Evolutionary conservation across 306 rosid genomes (phyloP), one percentile per base, ranked within the genome.

Genomic region (Macrotyloma uniflorum): DNA sequence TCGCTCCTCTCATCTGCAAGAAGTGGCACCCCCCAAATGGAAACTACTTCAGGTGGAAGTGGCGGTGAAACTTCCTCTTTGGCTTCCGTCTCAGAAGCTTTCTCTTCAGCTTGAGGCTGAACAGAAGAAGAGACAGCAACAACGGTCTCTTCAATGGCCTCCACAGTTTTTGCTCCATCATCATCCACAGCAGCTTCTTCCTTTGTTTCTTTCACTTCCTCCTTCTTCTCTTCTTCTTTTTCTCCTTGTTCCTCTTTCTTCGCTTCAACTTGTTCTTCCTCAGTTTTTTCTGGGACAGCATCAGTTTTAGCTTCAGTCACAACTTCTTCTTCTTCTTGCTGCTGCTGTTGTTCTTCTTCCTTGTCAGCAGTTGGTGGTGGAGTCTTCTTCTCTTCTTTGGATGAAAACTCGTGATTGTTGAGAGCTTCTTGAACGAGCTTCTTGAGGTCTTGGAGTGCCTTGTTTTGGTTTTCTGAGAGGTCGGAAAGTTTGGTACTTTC

Each of bases 161-260:
- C 97, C 14, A 91, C 89, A 2, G 97, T 91, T 84, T 89, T 91
- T 1, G 97, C 97, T 46, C 94, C 97, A 70, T 91, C 94, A 0
- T 91, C 97, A 30, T 91, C 92, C 4, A 84, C 83, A 22, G 80
- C 51, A 53, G 76, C 65, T 13, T 16, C 87, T 36, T 22, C 84
- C 73, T 42, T 53, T 0, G 75, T 54, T 68, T 82, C 89, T 38
- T 42, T 77, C 49, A 26, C 83, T 46, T 80, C 80, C 30, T 70
- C 80, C 20, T 16, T 23, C 55, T 50, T 43, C n/a, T 12, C 55
- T 30, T 28, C 32, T 11, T 67, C 54, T 1, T 26, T 18, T 50
- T 19, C 49, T 33, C 2, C 72, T 59, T 46, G 43, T 55, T 30
- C 66, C 13, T 59, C 35, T 46, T 43, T 1, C 9, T 32, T 40